Evolutionary conservation across 169 alveolate genomes (phyloP).

Genomic region (Plasmodium relictum): DNA sequence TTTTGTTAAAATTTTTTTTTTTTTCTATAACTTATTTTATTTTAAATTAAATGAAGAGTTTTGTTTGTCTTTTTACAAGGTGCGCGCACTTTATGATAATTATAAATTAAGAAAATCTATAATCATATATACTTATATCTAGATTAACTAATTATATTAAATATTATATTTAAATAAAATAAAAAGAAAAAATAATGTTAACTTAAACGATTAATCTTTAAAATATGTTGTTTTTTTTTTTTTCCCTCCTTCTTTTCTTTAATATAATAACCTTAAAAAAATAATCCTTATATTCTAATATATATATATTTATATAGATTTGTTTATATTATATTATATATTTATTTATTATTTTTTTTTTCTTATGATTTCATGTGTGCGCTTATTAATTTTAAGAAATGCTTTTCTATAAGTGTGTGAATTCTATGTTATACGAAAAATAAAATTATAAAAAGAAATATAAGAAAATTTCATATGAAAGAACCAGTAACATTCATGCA

Average conservation of each 20-base stretch:
- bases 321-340: background rate
- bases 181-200: background rate
- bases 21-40: constrained; percentile 23
- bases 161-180: background rate
- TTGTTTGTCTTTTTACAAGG: constrained; percentile 22
- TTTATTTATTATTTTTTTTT: constrained; percentile 12
- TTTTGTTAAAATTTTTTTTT: constrained; percentile 16
- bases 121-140: background rate
- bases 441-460: constrained; percentile 10
- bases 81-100: constrained; percentile 18
- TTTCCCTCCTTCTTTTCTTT: background rate
- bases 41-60: constrained; percentile 6
- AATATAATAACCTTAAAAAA: constrained; percentile 4
- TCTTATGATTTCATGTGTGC: constrained; percentile 31
- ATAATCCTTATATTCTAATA: background rate
- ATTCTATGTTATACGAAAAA: constrained; percentile 24
- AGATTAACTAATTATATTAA: background rate
- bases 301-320: background rate
- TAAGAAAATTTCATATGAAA: background rate
- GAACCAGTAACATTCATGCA: background rate
- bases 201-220: background rate
- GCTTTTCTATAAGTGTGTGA: constrained; percentile 4
- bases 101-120: background rate
- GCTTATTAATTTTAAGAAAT: constrained; percentile 10
- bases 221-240: background rate